Percentiles rank a stretch among this genome's conserved stretches.
These are phyloP conservation scores for Davidsoniella neocaledoniae DNA, from an alignment of 2,329 filamentous ascomycete species.

Conservation along the genomic window DNA sequence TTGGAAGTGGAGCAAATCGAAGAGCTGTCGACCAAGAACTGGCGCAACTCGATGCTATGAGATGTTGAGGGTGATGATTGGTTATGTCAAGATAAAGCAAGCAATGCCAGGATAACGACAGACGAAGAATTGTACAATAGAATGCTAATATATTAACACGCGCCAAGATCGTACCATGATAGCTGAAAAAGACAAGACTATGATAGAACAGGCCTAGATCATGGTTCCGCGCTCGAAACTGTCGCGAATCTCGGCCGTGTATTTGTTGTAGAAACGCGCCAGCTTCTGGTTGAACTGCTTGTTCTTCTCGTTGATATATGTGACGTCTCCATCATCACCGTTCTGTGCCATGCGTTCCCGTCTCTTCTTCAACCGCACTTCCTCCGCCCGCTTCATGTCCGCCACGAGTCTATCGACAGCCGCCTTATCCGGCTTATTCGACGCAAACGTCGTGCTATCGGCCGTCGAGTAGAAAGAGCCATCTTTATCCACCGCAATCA, in stretches of 20 bases:
- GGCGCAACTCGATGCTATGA: conserved; percentile 83
- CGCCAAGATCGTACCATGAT: background rate
- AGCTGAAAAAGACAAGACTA: background rate
- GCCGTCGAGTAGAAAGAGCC: conserved; percentile 83
- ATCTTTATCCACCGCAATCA: conserved; percentile 83
- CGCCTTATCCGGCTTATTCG: conserved; percentile 75
- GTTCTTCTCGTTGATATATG: conserved; percentile 99
- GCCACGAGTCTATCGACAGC: conserved; percentile 76
- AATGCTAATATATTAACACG: conserved; percentile 2
- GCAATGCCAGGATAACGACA: background rate
- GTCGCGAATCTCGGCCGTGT: conserved; percentile 90
- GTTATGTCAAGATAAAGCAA: background rate
- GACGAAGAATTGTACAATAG: conserved; percentile 5
- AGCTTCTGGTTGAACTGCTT: conserved; percentile 99
- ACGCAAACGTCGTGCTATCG: conserved; percentile 62
- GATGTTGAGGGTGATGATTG: background rate
- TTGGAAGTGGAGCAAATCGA: conserved; percentile 71
- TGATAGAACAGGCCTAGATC: conserved; percentile 40
- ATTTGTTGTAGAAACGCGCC: conserved; percentile 93
- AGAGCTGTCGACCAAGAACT: conserved; percentile 60
- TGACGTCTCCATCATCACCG: conserved; percentile 80
- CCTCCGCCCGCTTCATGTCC: conserved; percentile 78
- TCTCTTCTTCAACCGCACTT: conserved; percentile 69
- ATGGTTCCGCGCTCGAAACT: conserved; percentile 96
- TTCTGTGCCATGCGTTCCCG: conserved; percentile 60